Conservation (phyloP, 1,284 basidiomycete genomes). For the Volvariella surrecta region DNA sequence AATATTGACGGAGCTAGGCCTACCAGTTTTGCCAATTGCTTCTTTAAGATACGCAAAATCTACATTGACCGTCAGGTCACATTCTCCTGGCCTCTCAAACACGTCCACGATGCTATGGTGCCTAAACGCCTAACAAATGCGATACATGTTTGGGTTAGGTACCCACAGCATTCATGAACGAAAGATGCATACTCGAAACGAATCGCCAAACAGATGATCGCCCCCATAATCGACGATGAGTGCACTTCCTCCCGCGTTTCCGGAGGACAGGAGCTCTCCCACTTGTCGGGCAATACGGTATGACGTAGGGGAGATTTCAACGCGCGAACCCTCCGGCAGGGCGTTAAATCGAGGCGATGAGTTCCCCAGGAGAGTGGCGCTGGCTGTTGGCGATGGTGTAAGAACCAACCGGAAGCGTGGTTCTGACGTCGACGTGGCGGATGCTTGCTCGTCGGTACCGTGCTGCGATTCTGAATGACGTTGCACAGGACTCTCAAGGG, state of each 20-base stretch:
- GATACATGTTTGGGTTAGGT: no score
- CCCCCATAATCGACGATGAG: constrained; percentile 91
- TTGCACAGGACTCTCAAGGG: constrained; percentile 7
- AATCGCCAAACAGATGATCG: constrained; percentile 61
- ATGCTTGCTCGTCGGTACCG: neutral
- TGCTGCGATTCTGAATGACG: neutral
- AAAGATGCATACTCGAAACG: constrained; percentile 61
- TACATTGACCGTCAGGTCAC: constrained; percentile 93
- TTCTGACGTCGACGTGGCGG: constrained; percentile 15
- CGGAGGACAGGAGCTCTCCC: constrained; percentile 47
- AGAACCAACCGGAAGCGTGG: constrained; percentile 57
- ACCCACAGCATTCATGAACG: no score
- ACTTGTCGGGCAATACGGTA: constrained; percentile 62
- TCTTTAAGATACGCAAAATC: constrained; percentile 89
- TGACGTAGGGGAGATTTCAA: constrained; percentile 74
- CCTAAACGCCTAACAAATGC: constrained; percentile 73
- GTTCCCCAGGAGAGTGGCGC: constrained; percentile 57
- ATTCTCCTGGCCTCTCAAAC: constrained; percentile 79
- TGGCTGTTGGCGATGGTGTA: constrained; percentile 53
- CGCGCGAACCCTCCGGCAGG: constrained; percentile 57
- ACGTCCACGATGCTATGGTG: constrained; percentile 82
- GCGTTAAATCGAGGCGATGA: constrained; percentile 65
- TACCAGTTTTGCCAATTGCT: constrained; percentile 60
- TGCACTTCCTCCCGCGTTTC: constrained; percentile 56
- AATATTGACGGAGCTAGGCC: constrained; percentile 16